Evolutionary conservation across 768 basidiomycete genomes (phyloP), one percentile per base, ranked within the genome.

Genomic region (Suillus bovinus): DNA sequence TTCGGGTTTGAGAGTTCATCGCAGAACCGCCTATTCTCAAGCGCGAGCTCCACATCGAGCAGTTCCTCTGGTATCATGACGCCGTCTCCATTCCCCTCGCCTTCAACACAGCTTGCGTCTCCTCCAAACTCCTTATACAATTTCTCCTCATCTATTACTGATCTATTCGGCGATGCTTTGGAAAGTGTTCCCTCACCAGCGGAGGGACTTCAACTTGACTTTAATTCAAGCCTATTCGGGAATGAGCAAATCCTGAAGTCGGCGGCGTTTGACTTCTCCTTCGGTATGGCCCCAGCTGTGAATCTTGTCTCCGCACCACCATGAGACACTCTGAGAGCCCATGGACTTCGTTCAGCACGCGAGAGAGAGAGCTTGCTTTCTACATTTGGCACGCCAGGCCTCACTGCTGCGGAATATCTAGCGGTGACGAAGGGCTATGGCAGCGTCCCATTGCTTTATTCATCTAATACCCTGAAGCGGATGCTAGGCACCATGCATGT

Each of bases 191-290:
- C 58, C 22, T 22, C 47, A 31, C 59, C 36, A n/a, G 62, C 14
- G 9, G 60, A 44, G 33, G 59, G 62, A n/a, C 59, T 63, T 5
- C 46, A 61, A 38, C 62, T 61, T 14, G 38, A 61, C 14, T 61
- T 63, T 2, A 42, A 60, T 36, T n/a, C 53, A 10, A 61, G 17
- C 13, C 6, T 41, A 9, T 50, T 50, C 8, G 49, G 59, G 27
- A 11, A 60, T 13, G 38, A 39, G 17, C 39, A 33, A 7, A 41
- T 34, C 11, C 34, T 9, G 33, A 63, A 61, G 33, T 49, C 33
- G 11, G 4, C 49, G 27, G 5, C 34, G 11, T 61, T 63, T 9
- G 36, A 53, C 20, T 63, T 63, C 47, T 46, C 58, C 2, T 39
- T 52, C 17, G 22, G 24, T 39, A 5, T 38, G 1, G 3, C 59